These are phyloP conservation scores for Fusarium piperis DNA, from an alignment of 2,329 filamentous ascomycete genomes.

Conservation along the genomic window DNA sequence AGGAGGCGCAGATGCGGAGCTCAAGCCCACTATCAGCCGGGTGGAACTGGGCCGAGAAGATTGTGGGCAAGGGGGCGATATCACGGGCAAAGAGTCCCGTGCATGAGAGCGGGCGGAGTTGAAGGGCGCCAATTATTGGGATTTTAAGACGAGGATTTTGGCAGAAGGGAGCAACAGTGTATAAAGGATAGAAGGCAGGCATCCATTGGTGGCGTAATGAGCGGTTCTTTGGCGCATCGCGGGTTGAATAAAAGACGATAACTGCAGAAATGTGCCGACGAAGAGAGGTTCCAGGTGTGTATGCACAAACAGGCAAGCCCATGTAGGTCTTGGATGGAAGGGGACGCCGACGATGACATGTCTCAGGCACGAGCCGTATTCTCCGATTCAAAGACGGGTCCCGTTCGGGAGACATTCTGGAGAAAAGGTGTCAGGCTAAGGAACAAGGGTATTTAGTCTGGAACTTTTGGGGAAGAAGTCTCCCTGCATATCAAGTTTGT, in stretches of 20 bases:
- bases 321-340: neutral
- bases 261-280: neutral
- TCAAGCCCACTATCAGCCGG: conserved; percentile 40
- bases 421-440: neutral
- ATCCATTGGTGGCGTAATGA: conserved; percentile 11
- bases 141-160: conserved; percentile 10
- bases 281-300: neutral
- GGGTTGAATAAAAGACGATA: neutral
- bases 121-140: conserved; percentile 9
- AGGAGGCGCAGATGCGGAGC: conserved; percentile 36
- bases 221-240: neutral
- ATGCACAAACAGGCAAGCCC: neutral
- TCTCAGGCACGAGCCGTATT: conserved; percentile 13
- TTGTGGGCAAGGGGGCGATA: conserved; percentile 55
- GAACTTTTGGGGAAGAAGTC: neutral
- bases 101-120: conserved; percentile 23
- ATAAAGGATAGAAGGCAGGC: conserved; percentile 29
- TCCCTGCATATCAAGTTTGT: conserved; percentile 24
- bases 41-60: conserved; percentile 66
- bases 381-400: neutral
- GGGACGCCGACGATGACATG: conserved; percentile 1
- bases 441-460: neutral
- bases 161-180: conserved; percentile 5
- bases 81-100: conserved; percentile 44
- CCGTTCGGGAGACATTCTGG: neutral